Base-by-base conservation (phyloP, 176 grass and related monocot species). In the Hordeum marinum region DNA sequence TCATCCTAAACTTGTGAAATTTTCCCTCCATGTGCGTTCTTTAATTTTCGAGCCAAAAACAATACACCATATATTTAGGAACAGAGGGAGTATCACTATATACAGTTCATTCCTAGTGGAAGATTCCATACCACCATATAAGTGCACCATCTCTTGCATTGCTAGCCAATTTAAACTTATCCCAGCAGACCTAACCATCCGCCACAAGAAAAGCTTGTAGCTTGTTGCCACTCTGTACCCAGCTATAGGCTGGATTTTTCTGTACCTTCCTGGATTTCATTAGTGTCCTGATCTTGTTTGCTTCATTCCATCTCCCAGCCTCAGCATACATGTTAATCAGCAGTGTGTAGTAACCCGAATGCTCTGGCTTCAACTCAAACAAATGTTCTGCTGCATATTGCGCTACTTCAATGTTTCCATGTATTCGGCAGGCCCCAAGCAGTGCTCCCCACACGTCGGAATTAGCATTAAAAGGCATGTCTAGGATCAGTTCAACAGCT, bases 381-480 rank as follows among this genome's bases (percentile, higher is more conserved):
- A 98, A 88, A 83, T 98, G 89, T n/a, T 90, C 82, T 23, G 87
- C 89, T 63, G 96, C 93, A 83, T 84, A 88, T 45, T 80, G 68
- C 40, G 87, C 93, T 79, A 95, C 67, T 65, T 95, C 93, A 60
- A 95, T 73, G 67, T 95, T 79, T 79, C 96, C 89, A 89, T 98
- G 86, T 77, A 95, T 89, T 60, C 93, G 90, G 84, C 91, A 95
- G 43, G 93, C 91, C 62, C 93, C 93, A 81, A 98, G 90, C 11
- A 98, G 73, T 42, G 96, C 91, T 52, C 96, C 93, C 96, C 96
- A 98, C 1, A 95, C 93, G 90, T 93, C 91, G 26, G 85, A 95
- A 84, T 95, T 92, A 52, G 96, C 83, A 76, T 36, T 24, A 11
- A 95, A 95, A 78, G 93, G 93, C 93, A 98, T 98, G 57, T 66